These are phyloP conservation scores for Pichia sp. DNA, from an alignment of 1,139 yeast species.

Conservation along the genomic window DNA sequence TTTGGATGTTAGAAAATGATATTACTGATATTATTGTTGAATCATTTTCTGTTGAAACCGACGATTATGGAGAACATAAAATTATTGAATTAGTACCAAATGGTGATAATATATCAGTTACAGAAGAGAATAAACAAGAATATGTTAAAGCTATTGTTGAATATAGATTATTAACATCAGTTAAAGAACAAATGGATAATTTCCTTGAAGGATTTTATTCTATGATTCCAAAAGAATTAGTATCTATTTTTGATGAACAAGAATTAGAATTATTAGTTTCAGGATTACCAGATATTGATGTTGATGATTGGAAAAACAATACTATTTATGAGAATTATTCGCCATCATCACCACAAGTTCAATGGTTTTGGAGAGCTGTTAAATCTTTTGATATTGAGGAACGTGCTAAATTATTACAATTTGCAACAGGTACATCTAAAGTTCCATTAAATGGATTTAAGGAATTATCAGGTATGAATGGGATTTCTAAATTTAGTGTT, in stretches of 20 bases:
- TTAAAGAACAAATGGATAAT: conserved; percentile 81
- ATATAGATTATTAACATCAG: conserved; percentile 76
- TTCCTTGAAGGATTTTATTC: conserved; percentile 87
- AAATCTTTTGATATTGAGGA: conserved; percentile 92
- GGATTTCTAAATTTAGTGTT: conserved; percentile 79
- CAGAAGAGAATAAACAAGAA: conserved; percentile 86
- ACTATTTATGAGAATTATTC: conserved; percentile 80
- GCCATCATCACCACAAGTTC: conserved; percentile 79
- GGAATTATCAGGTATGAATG: conserved; percentile 83
- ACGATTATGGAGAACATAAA: conserved; percentile 86
- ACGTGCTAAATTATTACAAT: conserved; percentile 86
- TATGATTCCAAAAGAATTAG: conserved; percentile 79
- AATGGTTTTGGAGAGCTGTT: conserved; percentile 98
- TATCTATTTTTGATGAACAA: conserved; percentile 89
- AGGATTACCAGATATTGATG: conserved; percentile 94
- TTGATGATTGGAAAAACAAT: conserved; percentile 90
- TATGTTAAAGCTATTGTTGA: conserved; percentile 84
- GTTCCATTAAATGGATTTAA: conserved; percentile 94
- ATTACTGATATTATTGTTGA: conserved; percentile 97
- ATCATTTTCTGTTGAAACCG: conserved; percentile 88
- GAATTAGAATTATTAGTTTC: conserved; percentile 88
- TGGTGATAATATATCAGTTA: conserved; percentile 81
- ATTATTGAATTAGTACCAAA: conserved; percentile 54
- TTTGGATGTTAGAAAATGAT: conserved; percentile 96
- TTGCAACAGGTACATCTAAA: conserved; percentile 95